Conservation (phyloP, 352 stramenopile genomes). For the Globisporangium yorkense region DNA sequence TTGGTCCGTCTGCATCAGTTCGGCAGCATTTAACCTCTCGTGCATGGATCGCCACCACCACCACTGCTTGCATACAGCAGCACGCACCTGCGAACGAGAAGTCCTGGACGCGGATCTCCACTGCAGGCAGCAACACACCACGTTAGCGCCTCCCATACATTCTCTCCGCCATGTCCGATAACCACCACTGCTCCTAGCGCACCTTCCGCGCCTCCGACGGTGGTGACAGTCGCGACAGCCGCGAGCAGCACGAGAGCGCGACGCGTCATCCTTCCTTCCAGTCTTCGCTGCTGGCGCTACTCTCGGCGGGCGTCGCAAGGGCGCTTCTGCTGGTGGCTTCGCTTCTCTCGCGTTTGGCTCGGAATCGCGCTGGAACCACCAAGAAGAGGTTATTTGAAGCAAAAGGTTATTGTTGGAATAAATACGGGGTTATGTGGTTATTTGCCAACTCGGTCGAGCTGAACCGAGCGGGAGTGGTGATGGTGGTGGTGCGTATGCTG, state of each 20-base stretch:
- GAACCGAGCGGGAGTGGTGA: too few relatives aligned
- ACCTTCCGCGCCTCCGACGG: slow-evolving; percentile 6
- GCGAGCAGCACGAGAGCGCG: background rate
- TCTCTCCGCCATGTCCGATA: background rate
- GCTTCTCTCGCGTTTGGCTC: background rate
- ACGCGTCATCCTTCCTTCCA: background rate
- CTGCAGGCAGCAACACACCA: slow-evolving; percentile 10
- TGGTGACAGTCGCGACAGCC: background rate
- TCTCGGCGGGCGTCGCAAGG: background rate
- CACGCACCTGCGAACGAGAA: slow-evolving; percentile 58
- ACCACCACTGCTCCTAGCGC: background rate
- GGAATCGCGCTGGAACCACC: background rate
- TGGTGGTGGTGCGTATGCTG: too few relatives aligned
- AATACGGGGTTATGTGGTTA: background rate
- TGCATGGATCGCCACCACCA: too few relatives aligned
- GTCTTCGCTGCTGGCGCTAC: background rate
- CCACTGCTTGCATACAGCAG: background rate
- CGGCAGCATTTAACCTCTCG: background rate
- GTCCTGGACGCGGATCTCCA: slow-evolving; percentile 64
- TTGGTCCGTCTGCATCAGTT: slow-evolving; percentile 24
- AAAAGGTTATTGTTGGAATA: background rate
- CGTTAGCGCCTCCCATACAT: background rate
- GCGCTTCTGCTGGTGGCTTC: background rate
- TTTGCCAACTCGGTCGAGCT: too few relatives aligned
- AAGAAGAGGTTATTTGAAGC: background rate